phyloP scores from a whole-genome alignment of 2,329 filamentous ascomycete species.

The Talaromyces sp. region DNA sequence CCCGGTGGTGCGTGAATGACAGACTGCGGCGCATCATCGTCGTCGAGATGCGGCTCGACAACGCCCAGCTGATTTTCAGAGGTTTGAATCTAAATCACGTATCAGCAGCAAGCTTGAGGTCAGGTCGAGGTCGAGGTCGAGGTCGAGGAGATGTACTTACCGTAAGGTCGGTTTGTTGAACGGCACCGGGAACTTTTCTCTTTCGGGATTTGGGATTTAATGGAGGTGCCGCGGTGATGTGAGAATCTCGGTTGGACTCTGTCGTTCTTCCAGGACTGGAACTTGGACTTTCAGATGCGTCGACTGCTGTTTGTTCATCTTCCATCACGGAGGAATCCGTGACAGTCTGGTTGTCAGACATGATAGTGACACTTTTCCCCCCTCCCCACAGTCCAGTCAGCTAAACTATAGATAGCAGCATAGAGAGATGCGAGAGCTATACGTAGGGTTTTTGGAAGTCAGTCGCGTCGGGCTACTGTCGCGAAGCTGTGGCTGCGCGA shows the following conservation, averaged over 20 bases:
- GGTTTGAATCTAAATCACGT: conserved; percentile 26
- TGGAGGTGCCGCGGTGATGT: neutral
- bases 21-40: conserved; percentile 67
- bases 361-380: neutral
- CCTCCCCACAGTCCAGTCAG: neutral
- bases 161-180: conserved; percentile 18
- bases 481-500: neutral
- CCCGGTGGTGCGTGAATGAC: conserved; percentile 87
- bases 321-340: neutral
- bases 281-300: conserved; percentile 1
- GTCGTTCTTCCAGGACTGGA: neutral
- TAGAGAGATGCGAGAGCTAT: neutral
- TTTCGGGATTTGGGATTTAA: neutral
- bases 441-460: neutral
- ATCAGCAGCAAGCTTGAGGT: neutral
- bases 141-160: conserved; percentile 15
- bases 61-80: conserved; percentile 14
- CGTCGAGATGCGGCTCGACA: conserved; percentile 47
- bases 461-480: neutral
- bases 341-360: neutral
- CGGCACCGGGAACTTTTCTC: conserved; percentile 3
- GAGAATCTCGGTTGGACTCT: neutral
- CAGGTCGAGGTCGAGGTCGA: neutral
- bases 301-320: neutral
- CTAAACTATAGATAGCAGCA: neutral